Evolutionary conservation across 306 rosid genomes (phyloP).

Genomic region (Cicer arietinum): DNA sequence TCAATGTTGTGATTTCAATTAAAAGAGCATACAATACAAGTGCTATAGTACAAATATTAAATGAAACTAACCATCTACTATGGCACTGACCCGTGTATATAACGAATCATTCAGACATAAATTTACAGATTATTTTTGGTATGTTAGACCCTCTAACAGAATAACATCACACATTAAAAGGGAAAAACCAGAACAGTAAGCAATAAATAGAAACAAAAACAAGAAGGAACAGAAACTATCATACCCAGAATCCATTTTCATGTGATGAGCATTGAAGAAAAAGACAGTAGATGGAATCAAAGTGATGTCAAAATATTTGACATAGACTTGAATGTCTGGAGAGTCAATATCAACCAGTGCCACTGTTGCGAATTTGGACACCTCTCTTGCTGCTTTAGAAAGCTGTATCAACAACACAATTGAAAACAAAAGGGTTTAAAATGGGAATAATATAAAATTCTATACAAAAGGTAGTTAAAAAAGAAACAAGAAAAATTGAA

Average conservation of each 20-base stretch:
- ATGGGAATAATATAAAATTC: neutral
- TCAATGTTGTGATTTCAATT: no score
- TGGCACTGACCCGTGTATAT: no score
- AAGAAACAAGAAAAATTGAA: neutral
- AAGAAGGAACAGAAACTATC: neutral
- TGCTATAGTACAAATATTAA: no score
- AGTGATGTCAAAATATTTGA: conserved; percentile 80
- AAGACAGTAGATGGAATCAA: conserved; percentile 77
- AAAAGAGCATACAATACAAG: no score
- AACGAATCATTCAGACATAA: no score
- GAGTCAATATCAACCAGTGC: conserved; percentile 84
- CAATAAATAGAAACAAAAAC: neutral
- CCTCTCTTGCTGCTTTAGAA: conserved; percentile 72
- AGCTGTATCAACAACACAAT: conserved; percentile 54
- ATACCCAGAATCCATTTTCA: conserved; percentile 97
- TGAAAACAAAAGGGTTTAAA: neutral
- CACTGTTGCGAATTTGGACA: conserved; percentile 82
- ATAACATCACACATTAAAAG: no score
- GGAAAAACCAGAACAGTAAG: conserved; percentile 8
- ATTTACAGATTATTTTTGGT: no score
- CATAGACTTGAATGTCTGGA: conserved; percentile 71
- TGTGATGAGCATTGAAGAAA: conserved; percentile 97
- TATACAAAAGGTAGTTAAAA: neutral
- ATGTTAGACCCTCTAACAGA: no score
- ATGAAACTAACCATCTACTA: no score